A percentile compares a stretch with the other conserved stretches of the same genome.
phyloP scores from a whole-genome alignment of 257 asterid genomes.

The Solanum pimpinellifolium region DNA sequence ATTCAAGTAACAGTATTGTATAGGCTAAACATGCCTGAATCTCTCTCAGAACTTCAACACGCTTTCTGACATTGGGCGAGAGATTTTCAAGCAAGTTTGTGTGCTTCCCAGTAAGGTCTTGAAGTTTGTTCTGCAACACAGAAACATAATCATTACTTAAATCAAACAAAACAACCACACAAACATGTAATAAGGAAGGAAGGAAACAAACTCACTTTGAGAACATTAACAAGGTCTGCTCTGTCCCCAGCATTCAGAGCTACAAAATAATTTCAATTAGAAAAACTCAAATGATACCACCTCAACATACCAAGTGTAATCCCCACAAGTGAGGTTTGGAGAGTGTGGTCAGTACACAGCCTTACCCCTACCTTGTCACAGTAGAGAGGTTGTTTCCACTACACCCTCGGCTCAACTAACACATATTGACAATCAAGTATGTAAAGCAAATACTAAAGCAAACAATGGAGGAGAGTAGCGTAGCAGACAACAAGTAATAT shows the following conservation, averaged over 20 bases:
- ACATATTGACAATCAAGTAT: background rate
- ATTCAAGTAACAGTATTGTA: background rate
- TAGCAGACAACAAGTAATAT: background rate
- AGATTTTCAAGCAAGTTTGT: constrained; percentile 45
- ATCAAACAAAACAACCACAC: background rate
- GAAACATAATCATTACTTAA: background rate
- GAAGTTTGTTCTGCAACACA: constrained; percentile 44
- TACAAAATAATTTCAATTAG: constrained; percentile 11
- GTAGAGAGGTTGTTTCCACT: background rate
- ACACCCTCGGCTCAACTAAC: background rate
- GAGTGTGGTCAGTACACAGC: background rate
- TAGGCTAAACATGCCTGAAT: constrained; percentile 27
- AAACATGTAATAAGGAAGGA: background rate
- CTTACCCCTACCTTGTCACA: background rate
- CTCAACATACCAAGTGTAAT: background rate
- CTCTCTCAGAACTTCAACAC: constrained; percentile 49
- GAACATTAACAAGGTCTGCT: constrained; percentile 64
- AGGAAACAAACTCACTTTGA: constrained; percentile 34
- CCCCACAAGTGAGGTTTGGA: background rate
- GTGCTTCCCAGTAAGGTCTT: constrained; percentile 55
- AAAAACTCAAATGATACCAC: background rate
- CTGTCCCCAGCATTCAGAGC: constrained; percentile 57
- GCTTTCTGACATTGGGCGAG: constrained; percentile 40
- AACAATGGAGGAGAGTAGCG: background rate
- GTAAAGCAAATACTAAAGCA: background rate